Evolutionary conservation across 192 early-diverging fungal genomes (phyloP).

Genomic region (Backusella mclennaniae): DNA sequence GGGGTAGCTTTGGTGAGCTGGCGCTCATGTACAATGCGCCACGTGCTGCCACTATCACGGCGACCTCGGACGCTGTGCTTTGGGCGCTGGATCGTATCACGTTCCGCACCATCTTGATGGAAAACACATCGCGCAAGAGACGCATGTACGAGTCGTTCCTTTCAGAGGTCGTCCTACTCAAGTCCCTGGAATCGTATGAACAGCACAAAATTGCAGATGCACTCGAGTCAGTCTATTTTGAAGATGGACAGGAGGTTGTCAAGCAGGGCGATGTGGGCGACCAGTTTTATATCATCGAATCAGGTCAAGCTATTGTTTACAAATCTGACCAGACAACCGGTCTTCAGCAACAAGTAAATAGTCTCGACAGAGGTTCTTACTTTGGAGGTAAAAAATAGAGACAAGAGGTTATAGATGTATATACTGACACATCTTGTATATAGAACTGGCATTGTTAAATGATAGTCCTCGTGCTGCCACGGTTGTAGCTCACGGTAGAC

Average conservation of each 20-base stretch:
- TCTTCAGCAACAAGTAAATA: constrained; percentile 70
- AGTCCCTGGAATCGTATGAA: constrained; percentile 93
- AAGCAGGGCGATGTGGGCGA: constrained; percentile 92
- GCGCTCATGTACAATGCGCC: constrained; percentile 99
- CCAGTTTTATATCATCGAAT: constrained; percentile 95
- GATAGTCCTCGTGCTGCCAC: constrained; percentile 93
- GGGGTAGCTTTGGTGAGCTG: constrained; percentile 96
- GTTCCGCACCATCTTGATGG: constrained; percentile 97
- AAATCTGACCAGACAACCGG: constrained; percentile 80
- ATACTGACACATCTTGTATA: neutral
- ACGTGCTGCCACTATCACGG: constrained; percentile 89
- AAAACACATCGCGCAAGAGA: constrained; percentile 92
- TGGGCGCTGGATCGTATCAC: constrained; percentile 99
- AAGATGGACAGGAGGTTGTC: constrained; percentile 84
- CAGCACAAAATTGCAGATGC: constrained; percentile 99
- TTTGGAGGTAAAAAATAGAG: constrained; percentile 81
- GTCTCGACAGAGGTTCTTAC: constrained; percentile 85
- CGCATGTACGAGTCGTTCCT: constrained; percentile 97
- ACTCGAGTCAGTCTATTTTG: constrained; percentile 86
- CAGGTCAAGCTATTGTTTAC: constrained; percentile 82
- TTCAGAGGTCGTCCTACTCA: constrained; percentile 85
- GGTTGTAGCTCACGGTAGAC: constrained; percentile 78
- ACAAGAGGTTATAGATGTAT: neutral
- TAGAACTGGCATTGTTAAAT: constrained; percentile 93
- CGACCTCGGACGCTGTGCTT: constrained; percentile 80